Conservation (phyloP, 2,329 filamentous ascomycete genomes). For the Nemania diffusa region DNA sequence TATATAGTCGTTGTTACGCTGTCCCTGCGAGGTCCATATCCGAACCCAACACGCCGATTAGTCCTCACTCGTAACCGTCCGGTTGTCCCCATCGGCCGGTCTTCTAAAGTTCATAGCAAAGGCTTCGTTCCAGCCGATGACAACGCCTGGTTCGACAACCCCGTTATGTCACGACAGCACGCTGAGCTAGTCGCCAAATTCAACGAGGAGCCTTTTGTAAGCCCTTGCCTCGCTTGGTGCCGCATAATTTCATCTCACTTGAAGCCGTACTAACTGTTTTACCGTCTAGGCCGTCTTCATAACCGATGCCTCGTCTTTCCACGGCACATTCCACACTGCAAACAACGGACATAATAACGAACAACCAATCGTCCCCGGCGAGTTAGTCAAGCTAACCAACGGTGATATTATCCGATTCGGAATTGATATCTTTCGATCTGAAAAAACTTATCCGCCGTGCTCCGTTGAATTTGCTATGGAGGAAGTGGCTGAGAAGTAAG, state of each 20-base stretch:
- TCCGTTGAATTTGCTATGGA: slow-evolving; percentile 50
- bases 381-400: slow-evolving; percentile 42
- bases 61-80: slow-evolving; percentile 43
- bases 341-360: slow-evolving; percentile 38
- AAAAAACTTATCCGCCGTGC: slow-evolving; percentile 53
- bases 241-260: background rate
- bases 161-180: slow-evolving; percentile 77
- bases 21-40: slow-evolving; percentile 17
- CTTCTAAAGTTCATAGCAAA: slow-evolving; percentile 58
- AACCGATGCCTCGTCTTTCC: slow-evolving; percentile 61
- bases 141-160: slow-evolving; percentile 76
- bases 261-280: slow-evolving; percentile 7
- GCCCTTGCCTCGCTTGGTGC: slow-evolving; percentile 3
- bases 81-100: slow-evolving; percentile 54
- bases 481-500: slow-evolving; percentile 38
- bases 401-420: slow-evolving; percentile 55
- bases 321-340: slow-evolving; percentile 62
- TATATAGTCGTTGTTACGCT: slow-evolving; percentile 24
- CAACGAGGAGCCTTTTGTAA: slow-evolving; percentile 42
- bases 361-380: slow-evolving; percentile 38
- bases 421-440: slow-evolving; percentile 52
- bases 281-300: slow-evolving; percentile 56
- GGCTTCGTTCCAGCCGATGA: slow-evolving; percentile 53
- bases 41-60: slow-evolving; percentile 45
- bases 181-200: slow-evolving; percentile 63